Evolutionary conservation across 2,329 filamentous ascomycete species (phyloP), one percentile per base, ranked within the genome.

Genomic region (Cladosporium sp.): DNA sequence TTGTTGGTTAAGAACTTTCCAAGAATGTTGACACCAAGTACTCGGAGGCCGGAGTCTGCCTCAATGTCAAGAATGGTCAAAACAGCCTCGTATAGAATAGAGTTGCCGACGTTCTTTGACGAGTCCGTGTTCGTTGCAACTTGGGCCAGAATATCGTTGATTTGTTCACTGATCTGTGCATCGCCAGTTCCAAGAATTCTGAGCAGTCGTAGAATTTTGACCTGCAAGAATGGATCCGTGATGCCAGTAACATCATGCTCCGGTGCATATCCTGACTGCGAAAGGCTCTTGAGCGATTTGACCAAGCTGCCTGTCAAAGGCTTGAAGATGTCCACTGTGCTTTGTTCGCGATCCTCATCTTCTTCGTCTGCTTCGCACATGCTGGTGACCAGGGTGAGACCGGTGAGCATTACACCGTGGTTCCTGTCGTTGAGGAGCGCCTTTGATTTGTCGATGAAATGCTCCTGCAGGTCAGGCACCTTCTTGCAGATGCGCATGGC

Each of bases 401-500:
- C 96, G 73, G 93, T 98, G 12, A 99, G 85, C 59, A 99, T 81
- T 21, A 99, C 96, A 44, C 95, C 96, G 72, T 99, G 95, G 80
- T 99, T 99, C 68, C 95, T 86, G 79, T 99, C 95, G 30, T 92
- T 91, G 26, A 99, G 83, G 11, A 99, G 84, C 32, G 92, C 85
- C 68, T 95, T 91, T 18, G 94, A 92, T 79, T 98, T 98, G 68
- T 99, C 95, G 66, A 97, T 78, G 76, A 99, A 99, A 80, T 99
- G 93, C 78, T 99, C 96, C 79, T 97, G 92, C 64, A 99, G 82
- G 78, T 99, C 95, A 6, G 96, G 95, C 12, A 99, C 95, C 80
- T 99, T 99, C 74, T 93, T 90, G 81, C 93, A 97, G 84, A 99
- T 97, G 71, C 93, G 88, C 95, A 99, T 99, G 60, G 95, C 95